A percentile compares a stretch with the other conserved stretches of the same genome.
Evolutionary conservation across 2,329 filamentous ascomycete genomes (phyloP).

Genomic region (Cucurbitaria berberidis): DNA sequence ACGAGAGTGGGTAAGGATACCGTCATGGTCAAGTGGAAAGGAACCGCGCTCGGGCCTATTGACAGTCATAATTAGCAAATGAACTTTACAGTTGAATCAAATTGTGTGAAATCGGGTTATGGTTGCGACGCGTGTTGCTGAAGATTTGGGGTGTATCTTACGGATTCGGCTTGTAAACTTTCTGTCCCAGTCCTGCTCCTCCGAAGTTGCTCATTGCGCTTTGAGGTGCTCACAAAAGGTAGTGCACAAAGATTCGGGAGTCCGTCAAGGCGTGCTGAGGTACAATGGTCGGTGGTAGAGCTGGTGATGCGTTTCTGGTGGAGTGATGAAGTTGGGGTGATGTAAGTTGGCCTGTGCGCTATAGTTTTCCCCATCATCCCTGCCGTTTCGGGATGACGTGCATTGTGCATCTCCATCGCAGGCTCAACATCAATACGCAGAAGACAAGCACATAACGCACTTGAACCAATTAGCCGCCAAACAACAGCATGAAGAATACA

Average conservation of each 20-base stretch:
- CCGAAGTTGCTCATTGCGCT: slow-evolving; percentile 68
- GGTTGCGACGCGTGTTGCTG: background rate
- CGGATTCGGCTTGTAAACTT: slow-evolving; percentile 72
- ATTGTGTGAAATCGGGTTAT: background rate
- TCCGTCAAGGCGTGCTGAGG: background rate
- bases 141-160: slow-evolving; percentile 44
- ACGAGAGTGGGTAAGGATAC: slow-evolving; percentile 48
- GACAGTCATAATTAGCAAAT: slow-evolving; percentile 10
- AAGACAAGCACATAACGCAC: no score
- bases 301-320: slow-evolving; percentile 15
- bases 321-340: slow-evolving; percentile 36
- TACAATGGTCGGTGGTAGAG: slow-evolving; percentile 8
- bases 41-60: slow-evolving; percentile 84
- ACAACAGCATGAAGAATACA: no score
- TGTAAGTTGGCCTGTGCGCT: background rate
- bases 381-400: slow-evolving; percentile 27
- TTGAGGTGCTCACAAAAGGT: background rate
- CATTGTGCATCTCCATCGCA: slow-evolving; percentile 3
- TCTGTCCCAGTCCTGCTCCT: slow-evolving; percentile 69
- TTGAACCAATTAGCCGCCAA: no score
- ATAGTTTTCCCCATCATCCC: slow-evolving; percentile 1
- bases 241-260: background rate
- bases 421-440: background rate
- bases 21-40: slow-evolving; percentile 96
- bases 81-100: background rate